A percentile compares a stretch with the other conserved stretches of the same genome.
Conservation (phyloP, 192 early-diverging fungal species). For the Coemansia sp. region DNA sequence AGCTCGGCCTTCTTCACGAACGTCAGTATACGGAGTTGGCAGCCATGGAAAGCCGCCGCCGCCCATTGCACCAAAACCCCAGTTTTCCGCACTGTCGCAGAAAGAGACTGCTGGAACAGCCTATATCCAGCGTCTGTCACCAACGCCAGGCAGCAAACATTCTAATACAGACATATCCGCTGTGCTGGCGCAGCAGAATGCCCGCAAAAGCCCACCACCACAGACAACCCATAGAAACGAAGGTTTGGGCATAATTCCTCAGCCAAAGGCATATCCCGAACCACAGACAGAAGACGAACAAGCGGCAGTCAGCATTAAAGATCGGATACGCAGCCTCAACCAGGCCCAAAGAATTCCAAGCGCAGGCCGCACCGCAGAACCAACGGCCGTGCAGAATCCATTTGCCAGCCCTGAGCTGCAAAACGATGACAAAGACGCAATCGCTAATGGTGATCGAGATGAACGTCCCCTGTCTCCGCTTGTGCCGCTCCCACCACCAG, state of each 20-base stretch:
- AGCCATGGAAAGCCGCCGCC: conserved; percentile 17
- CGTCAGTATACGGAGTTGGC: conserved; percentile 3
- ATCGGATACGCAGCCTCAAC: conserved; percentile 39
- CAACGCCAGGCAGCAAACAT: not conserved
- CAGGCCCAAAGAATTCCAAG: not conserved
- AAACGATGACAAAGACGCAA: not conserved
- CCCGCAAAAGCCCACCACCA: not conserved
- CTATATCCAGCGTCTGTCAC: not conserved
- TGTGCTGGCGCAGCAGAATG: conserved; percentile 29
- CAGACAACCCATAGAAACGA: not conserved
- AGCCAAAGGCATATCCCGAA: not conserved
- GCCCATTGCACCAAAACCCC: conserved; percentile 24
- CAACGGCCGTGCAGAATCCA: conserved; percentile 17
- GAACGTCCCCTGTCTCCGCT: conserved; percentile 12
- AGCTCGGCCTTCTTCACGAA: conserved; percentile 20
- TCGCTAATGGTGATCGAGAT: not conserved
- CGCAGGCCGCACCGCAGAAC: not conserved
- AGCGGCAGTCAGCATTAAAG: conserved; percentile 22
- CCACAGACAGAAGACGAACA: not conserved
- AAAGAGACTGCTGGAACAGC: not conserved
- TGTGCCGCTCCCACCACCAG: conserved; percentile 18
- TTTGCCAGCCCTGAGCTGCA: conserved; percentile 53
- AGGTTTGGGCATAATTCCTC: conserved; percentile 1
- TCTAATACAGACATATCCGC: not conserved
- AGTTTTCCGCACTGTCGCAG: conserved; percentile 10